These are phyloP conservation scores for Trapa incisa DNA, from an alignment of 345 rosid species.

Conservation along the genomic window DNA sequence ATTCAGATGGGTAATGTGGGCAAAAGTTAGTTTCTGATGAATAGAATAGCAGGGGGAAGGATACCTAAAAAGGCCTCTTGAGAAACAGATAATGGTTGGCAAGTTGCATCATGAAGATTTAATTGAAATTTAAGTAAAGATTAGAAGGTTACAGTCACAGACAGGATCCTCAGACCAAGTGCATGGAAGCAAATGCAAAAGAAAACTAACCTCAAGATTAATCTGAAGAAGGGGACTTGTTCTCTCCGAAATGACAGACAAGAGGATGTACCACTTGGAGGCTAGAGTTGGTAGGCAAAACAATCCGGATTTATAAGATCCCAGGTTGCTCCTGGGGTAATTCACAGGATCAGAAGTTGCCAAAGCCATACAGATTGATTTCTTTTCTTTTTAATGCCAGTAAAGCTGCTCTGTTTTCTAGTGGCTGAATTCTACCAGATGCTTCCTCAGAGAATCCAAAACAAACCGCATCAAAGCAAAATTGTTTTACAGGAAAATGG, in stretches of 20 bases:
- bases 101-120: too few species aligned
- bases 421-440: constrained; percentile 13
- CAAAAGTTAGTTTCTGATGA: too few species aligned
- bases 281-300: neutral
- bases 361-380: neutral
- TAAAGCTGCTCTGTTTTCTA: constrained; percentile 11
- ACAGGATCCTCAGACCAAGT: neutral
- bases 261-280: neutral
- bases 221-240: neutral
- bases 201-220: constrained; percentile 1
- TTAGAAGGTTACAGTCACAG: too few species aligned
- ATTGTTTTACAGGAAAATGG: constrained; percentile 22
- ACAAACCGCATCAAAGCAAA: constrained; percentile 20
- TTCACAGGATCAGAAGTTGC: constrained; percentile 1
- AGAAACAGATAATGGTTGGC: too few species aligned
- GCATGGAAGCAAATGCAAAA: neutral
- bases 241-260: constrained; percentile 1
- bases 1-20: neutral
- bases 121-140: too few species aligned
- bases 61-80: too few species aligned
- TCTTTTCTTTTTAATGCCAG: neutral
- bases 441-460: constrained; percentile 16
- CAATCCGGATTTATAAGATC: neutral
- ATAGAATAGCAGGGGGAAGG: too few species aligned
- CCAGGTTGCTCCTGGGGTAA: neutral